These are phyloP conservation scores for Phallus indusiatus DNA, from an alignment of 768 basidiomycete genomes.

Conservation along the genomic window DNA sequence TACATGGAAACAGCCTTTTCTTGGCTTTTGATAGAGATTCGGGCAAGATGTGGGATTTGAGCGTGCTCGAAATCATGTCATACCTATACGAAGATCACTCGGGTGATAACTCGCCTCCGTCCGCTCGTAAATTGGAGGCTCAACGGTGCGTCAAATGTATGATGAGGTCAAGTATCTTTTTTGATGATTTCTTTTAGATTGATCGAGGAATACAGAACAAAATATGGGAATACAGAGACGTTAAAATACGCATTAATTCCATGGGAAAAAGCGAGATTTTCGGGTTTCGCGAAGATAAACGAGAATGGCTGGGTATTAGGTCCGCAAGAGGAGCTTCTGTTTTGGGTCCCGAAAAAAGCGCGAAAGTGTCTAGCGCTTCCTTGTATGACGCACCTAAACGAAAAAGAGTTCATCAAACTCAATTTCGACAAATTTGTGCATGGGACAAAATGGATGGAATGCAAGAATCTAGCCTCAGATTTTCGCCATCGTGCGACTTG, in stretches of 20 bases:
- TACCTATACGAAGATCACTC: neutral
- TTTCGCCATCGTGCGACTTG: too few relatives aligned
- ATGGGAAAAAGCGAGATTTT: neutral
- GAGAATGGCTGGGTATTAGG: neutral
- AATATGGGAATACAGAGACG: neutral
- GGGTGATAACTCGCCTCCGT: neutral
- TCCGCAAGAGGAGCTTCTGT: neutral
- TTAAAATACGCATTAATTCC: neutral
- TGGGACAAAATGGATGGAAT: neutral
- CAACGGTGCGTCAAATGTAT: neutral
- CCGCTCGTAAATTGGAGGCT: neutral
- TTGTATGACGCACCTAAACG: neutral
- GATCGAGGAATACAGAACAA: neutral
- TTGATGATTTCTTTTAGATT: too few relatives aligned
- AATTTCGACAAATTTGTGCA: neutral
- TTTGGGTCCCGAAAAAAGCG: neutral
- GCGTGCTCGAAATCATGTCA: neutral
- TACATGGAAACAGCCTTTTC: neutral
- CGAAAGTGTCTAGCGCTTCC: neutral
- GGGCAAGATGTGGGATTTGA: neutral
- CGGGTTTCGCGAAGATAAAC: neutral
- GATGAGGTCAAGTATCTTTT: too few relatives aligned
- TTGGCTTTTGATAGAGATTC: neutral
- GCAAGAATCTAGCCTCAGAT: neutral
- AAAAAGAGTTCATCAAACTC: neutral